These are phyloP conservation scores for Citrus trifoliata DNA, from an alignment of 345 rosid genomes.

Conservation along the genomic window DNA sequence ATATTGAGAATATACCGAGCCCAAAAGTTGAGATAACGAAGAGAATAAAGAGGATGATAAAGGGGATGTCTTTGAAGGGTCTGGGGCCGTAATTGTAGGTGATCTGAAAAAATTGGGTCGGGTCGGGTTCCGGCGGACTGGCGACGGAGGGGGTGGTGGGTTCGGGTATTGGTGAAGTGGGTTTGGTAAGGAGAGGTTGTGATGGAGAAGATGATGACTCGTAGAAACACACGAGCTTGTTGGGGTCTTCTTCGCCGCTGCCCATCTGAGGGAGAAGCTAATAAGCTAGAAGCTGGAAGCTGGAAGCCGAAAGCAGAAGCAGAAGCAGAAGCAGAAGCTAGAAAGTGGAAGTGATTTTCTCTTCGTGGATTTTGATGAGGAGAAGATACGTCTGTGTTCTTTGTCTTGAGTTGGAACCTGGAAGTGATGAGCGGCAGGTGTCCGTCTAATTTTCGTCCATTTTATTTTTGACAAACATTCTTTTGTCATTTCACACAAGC, in stretches of 20 bases:
- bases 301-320: neutral
- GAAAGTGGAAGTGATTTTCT: neutral
- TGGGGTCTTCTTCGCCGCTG: slow-evolving; percentile 48
- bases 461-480: neutral
- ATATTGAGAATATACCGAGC: slow-evolving; percentile 71
- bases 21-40: slow-evolving; percentile 60
- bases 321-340: neutral
- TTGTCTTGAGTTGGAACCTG: neutral
- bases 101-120: slow-evolving; percentile 85
- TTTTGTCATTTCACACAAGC: neutral
- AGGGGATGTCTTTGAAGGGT: slow-evolving; percentile 72
- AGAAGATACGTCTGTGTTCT: neutral
- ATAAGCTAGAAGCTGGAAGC: neutral
- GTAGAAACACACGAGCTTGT: slow-evolving; percentile 32
- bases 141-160: slow-evolving; percentile 20
- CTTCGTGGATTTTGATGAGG: neutral
- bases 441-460: too few relatives aligned
- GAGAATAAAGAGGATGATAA: slow-evolving; percentile 64
- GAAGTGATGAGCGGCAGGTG: neutral
- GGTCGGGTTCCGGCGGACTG: slow-evolving; percentile 49
- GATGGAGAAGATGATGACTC: slow-evolving; percentile 51
- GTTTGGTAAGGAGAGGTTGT: slow-evolving; percentile 71
- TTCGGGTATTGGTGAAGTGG: slow-evolving; percentile 34
- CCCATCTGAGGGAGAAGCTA: slow-evolving; percentile 36
- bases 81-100: slow-evolving; percentile 70